Conservation (phyloP, 2,329 filamentous ascomycete species). For the Nemania abortiva region DNA sequence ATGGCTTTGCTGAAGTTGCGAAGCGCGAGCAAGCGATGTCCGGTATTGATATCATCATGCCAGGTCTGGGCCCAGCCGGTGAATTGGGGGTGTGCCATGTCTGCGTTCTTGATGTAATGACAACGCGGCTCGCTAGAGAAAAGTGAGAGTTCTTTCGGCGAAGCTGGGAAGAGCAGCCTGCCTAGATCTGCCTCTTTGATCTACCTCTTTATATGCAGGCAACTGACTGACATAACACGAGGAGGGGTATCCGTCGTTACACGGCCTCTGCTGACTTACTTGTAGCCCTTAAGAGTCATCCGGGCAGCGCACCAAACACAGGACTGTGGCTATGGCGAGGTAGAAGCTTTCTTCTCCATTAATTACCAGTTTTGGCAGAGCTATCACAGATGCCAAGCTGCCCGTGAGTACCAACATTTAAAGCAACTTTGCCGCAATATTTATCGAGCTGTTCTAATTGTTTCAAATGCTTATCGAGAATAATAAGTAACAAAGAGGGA, state of each 20-base stretch:
- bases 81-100: slow-evolving; percentile 23
- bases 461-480: too few relatives aligned
- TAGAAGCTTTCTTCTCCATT: background rate
- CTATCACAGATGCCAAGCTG: background rate
- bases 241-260: too few relatives aligned
- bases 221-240: too few relatives aligned
- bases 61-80: slow-evolving; percentile 32
- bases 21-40: slow-evolving; percentile 24
- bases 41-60: slow-evolving; percentile 22
- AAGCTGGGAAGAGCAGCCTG: background rate
- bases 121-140: background rate
- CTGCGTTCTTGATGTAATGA: background rate
- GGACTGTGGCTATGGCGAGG: too few relatives aligned
- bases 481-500: too few relatives aligned
- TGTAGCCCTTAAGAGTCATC: background rate
- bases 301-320: too few relatives aligned
- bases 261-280: too few relatives aligned
- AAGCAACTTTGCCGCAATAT: too few relatives aligned
- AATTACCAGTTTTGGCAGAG: background rate
- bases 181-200: background rate
- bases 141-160: background rate
- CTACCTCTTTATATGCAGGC: background rate
- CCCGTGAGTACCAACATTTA: background rate
- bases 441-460: too few relatives aligned
- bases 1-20: slow-evolving; percentile 26